phyloP scores from a whole-genome alignment of 768 basidiomycete genomes.

The Chalciporus chontae region DNA sequence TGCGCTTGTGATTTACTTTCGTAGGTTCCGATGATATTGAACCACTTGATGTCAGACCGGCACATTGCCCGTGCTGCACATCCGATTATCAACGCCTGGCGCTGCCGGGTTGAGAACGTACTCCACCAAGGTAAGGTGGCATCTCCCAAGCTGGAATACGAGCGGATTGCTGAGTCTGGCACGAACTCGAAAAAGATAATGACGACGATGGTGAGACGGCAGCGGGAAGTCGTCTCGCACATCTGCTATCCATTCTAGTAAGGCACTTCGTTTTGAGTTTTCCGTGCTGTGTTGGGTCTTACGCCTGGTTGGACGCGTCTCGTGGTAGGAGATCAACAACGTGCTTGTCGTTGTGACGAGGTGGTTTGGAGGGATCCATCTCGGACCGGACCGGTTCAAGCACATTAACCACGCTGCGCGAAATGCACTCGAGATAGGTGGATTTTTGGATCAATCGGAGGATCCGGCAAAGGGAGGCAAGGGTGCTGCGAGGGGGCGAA shows the following conservation, averaged over 20 bases:
- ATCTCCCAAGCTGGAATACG: not conserved
- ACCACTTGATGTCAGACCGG: slow-evolving; percentile 65
- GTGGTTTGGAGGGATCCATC: slow-evolving; percentile 88
- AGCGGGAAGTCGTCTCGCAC: slow-evolving; percentile 86
- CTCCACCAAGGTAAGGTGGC: slow-evolving; percentile 65
- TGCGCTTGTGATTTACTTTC: too few relatives aligned
- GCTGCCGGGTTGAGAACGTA: slow-evolving; percentile 62
- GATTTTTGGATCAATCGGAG: slow-evolving; percentile 65
- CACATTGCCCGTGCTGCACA: slow-evolving; percentile 73
- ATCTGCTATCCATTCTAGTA: slow-evolving; percentile 86
- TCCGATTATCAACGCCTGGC: slow-evolving; percentile 81
- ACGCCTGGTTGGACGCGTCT: not conserved
- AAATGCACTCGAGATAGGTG: slow-evolving; percentile 83
- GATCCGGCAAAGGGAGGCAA: slow-evolving; percentile 17
- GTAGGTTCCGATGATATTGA: slow-evolving; percentile 71
- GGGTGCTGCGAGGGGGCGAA: slow-evolving; percentile 23
- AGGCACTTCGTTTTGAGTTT: slow-evolving; percentile 15
- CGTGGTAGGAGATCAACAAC: slow-evolving; percentile 65
- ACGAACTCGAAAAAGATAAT: slow-evolving; percentile 55
- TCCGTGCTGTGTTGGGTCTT: not conserved
- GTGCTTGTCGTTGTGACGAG: slow-evolving; percentile 91
- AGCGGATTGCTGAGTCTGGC: slow-evolving; percentile 1
- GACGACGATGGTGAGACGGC: slow-evolving; percentile 95
- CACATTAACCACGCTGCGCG: slow-evolving; percentile 96
- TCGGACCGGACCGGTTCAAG: slow-evolving; percentile 86